phyloP scores from a whole-genome alignment of 2,329 filamentous ascomycete genomes.

The Aspergillus tanneri region DNA sequence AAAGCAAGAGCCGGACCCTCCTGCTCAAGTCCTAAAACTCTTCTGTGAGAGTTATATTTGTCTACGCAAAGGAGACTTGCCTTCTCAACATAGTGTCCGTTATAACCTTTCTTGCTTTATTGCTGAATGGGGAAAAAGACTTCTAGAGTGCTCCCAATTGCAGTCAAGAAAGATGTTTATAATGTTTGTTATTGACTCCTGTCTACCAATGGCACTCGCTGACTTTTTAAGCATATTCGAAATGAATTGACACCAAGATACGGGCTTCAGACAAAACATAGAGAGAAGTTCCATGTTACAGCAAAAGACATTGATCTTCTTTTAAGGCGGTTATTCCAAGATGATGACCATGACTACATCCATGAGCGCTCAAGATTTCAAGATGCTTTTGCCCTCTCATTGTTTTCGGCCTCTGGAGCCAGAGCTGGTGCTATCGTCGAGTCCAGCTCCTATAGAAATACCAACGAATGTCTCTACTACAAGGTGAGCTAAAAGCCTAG shows the following conservation, averaged over 20 bases:
- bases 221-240: constrained; percentile 15
- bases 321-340: constrained; percentile 12
- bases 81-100: too few relatives aligned
- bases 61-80: too few relatives aligned
- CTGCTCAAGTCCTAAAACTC: too few relatives aligned
- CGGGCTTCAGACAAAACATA: constrained; percentile 14
- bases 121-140: too few relatives aligned
- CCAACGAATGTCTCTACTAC: too few relatives aligned
- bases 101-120: too few relatives aligned
- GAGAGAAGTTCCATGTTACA: constrained; percentile 13
- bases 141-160: too few relatives aligned
- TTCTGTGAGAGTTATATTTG: too few relatives aligned
- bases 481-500: too few relatives aligned
- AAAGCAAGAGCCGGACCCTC: too few relatives aligned
- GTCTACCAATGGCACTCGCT: not conserved
- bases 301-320: constrained; percentile 20
- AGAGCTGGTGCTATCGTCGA: constrained; percentile 14
- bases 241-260: constrained; percentile 16
- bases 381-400: not conserved
- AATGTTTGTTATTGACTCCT: too few relatives aligned
- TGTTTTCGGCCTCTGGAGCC: constrained; percentile 2
- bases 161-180: too few relatives aligned
- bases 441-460: constrained; percentile 15
- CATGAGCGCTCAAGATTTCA: constrained; percentile 6
- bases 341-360: constrained; percentile 11